These are phyloP conservation scores for Kurtzmaniella quercitrusa DNA, from an alignment of 1,139 yeast genomes.

Conservation along the genomic window DNA sequence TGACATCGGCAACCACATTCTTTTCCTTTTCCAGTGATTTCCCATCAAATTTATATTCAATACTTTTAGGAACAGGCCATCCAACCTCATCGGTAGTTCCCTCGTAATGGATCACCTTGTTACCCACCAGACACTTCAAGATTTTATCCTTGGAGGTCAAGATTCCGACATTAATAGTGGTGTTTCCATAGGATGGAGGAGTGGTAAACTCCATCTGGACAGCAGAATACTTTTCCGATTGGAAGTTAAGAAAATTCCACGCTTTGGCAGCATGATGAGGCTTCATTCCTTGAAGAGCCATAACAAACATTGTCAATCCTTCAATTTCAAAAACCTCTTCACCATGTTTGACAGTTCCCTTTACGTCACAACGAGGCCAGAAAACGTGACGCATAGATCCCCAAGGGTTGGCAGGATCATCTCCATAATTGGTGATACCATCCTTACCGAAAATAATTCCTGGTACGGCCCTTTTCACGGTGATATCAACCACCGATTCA, in stretches of 20 bases:
- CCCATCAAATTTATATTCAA: conserved; percentile 56
- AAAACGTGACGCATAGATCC: conserved; percentile 94
- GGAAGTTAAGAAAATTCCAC: conserved; percentile 94
- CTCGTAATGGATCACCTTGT: conserved; percentile 60
- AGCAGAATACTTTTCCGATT: conserved; percentile 68
- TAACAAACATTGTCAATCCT: conserved; percentile 79
- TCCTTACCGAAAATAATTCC: conserved; percentile 90
- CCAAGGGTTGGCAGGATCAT: conserved; percentile 82
- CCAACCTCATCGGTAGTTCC: conserved; percentile 71
- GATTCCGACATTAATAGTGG: conserved; percentile 78
- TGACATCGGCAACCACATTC: conserved; percentile 37
- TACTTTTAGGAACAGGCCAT: conserved; percentile 81
- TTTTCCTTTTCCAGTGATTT: conserved; percentile 19
- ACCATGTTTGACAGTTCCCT: conserved; percentile 54
- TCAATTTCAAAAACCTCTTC: conserved; percentile 29
- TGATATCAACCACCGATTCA: conserved; percentile 71
- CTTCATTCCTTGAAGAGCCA: conserved; percentile 99
- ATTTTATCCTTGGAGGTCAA: conserved; percentile 62
- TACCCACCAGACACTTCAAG: conserved; percentile 62
- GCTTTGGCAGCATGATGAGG: conserved; percentile 98
- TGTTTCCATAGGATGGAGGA: conserved; percentile 81
- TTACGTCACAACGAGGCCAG: conserved; percentile 84
- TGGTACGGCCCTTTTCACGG: conserved; percentile 57
- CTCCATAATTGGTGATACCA: conserved; percentile 83
- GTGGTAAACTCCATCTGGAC: conserved; percentile 95